Evolutionary conservation across 1,284 basidiomycete genomes (phyloP).

Genomic region (Cerrena zonata): DNA sequence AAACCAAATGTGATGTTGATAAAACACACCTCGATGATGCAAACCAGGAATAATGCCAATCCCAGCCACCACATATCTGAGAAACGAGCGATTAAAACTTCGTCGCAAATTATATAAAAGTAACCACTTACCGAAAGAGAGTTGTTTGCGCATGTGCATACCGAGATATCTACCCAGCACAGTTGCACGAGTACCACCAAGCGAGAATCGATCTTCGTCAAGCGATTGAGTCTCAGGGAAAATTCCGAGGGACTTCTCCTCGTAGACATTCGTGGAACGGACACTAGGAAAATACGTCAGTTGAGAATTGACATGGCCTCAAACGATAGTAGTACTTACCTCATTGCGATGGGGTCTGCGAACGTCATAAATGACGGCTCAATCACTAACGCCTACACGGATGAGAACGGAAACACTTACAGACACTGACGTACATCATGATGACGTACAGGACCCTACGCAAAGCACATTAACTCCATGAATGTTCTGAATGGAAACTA

Average conservation of each 20-base stretch:
- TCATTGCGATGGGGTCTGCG: slow-evolving; percentile 37
- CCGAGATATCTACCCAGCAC: slow-evolving; percentile 76
- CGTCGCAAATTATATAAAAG: no score
- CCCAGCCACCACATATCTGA: slow-evolving; percentile 87
- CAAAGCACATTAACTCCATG: no score
- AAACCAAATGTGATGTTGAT: background rate
- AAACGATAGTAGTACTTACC: slow-evolving; percentile 15
- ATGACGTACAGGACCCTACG: slow-evolving; percentile 51
- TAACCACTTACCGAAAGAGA: slow-evolving; percentile 73
- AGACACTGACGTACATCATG: slow-evolving; percentile 49
- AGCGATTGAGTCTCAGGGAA: slow-evolving; percentile 52
- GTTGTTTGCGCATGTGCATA: slow-evolving; percentile 79
- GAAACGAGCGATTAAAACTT: background rate
- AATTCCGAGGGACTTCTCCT: slow-evolving; percentile 82
- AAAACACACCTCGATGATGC: slow-evolving; percentile 70
- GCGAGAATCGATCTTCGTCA: slow-evolving; percentile 42
- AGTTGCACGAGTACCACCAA: slow-evolving; percentile 44
- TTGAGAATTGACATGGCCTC: background rate
- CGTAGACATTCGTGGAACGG: slow-evolving; percentile 94
- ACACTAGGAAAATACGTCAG: slow-evolving; percentile 62
- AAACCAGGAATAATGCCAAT: slow-evolving; percentile 73
- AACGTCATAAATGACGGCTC: background rate
- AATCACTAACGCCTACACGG: background rate
- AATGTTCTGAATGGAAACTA: slow-evolving; percentile 7
- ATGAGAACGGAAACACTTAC: slow-evolving; percentile 18